Base-by-base conservation (phyloP, 2,329 filamentous ascomycete species). In the Pseudomassariella vexata region DNA sequence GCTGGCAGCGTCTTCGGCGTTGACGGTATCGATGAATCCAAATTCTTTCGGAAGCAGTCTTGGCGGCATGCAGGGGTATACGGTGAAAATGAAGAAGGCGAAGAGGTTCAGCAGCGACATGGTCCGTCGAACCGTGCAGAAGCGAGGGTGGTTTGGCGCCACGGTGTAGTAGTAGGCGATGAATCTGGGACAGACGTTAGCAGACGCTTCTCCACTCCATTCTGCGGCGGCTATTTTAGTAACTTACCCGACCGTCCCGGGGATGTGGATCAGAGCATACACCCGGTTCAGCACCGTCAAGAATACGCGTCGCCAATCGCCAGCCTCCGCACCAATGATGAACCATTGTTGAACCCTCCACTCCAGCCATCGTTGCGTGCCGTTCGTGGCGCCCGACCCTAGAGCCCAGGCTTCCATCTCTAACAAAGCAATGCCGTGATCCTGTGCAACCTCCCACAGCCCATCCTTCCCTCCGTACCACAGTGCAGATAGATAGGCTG, bases 211-310 rank as follows among this genome's bases (percentile, higher is more conserved):
- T n/a, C n/a, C n/a, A n/a, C n/a, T n/a, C n/a, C n/a, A n/a, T n/a
- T n/a, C n/a, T n/a, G n/a, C n/a, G n/a, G n/a, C n/a, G n/a, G n/a
- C n/a, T n/a, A n/a, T n/a, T n/a, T n/a, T 68, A 63, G n/a, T n/a
- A n/a, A n/a, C n/a, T n/a, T n/a, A n/a, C n/a, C 59, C 56, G 14
- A 69, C 66, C 3, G 66, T 70, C 5, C 65, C 66, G 0, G 66
- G 66, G 27, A 70, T 69, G 33, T 70, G 66, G 15, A 70, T 65
- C 7, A 70, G 50, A 6, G 66, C 63, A 40, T 70, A 70, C 5
- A 60, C 60, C 9, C 65, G 65, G 39, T 70, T 69, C 36, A 70
- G 56, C 30, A 67, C 47, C 4, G 64, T 66, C 42, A 70, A 49
- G 27, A 48, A 46, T 15, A 40, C 36, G 15, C 52, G 53, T 11